These are phyloP conservation scores for Penicillium dipodomyicola DNA, from an alignment of 495 filamentous ascomycete species.

Conservation along the genomic window DNA sequence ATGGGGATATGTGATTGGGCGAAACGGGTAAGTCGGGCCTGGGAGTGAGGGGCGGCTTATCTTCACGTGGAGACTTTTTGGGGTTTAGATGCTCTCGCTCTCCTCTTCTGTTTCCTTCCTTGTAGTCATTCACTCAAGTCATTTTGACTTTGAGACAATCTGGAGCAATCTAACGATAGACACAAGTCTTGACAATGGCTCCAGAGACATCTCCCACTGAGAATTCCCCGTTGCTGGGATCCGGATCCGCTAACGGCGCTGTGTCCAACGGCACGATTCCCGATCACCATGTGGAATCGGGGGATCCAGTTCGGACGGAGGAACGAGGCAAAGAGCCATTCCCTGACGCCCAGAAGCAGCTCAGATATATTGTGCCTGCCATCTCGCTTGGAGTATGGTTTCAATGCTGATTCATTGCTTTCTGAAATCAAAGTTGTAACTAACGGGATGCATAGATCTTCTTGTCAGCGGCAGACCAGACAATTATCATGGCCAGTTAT, in stretches of 20 bases:
- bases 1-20: conserved; percentile 2
- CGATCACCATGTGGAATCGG: conserved; percentile 24
- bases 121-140: conserved; percentile 1
- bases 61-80: conserved; percentile 16
- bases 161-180: conserved; percentile 3
- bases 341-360: conserved; percentile 30
- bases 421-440: background rate
- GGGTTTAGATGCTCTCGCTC: background rate
- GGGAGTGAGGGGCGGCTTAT: conserved; percentile 18
- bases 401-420: background rate
- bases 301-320: conserved; percentile 8
- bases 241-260: conserved; percentile 24
- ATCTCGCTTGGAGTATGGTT: conserved; percentile 52
- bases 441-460: conserved; percentile 50
- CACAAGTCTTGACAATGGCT: conserved; percentile 24
- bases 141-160: conserved; percentile 6
- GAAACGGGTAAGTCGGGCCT: conserved; percentile 6
- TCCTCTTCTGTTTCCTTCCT: background rate
- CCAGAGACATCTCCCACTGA: conserved; percentile 32
- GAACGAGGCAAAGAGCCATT: conserved; percentile 30
- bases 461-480: conserved; percentile 74
- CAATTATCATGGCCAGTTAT: conserved; percentile 76
- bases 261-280: conserved; percentile 31
- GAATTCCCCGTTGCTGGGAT: conserved; percentile 44
- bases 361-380: conserved; percentile 50